Conservation (phyloP, 176 grass and related monocot species). For the Triticum timopheevii region DNA sequence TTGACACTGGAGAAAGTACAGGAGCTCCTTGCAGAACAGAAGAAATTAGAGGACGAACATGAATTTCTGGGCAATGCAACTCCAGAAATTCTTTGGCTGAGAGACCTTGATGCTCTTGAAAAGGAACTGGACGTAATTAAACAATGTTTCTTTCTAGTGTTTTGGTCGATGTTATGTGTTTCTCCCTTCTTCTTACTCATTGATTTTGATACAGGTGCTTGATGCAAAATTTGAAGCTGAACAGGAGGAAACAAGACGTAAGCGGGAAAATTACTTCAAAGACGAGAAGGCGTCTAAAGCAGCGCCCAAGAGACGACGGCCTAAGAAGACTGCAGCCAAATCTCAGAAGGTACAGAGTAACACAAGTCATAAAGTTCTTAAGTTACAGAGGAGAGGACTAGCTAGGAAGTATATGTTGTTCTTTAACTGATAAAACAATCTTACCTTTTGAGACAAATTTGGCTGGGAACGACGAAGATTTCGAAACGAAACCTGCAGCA, state of each 20-base stretch:
- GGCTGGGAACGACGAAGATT: constrained; percentile 43
- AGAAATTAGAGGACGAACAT: constrained; percentile 44
- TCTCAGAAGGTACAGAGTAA: neutral
- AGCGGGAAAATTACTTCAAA: no score
- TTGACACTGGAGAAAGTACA: constrained; percentile 72
- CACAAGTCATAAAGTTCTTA: neutral
- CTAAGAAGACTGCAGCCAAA: constrained; percentile 48
- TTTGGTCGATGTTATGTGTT: neutral
- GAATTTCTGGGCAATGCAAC: constrained; percentile 42
- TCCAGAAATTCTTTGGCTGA: constrained; percentile 60
- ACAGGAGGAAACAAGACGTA: neutral
- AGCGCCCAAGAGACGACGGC: constrained; percentile 26
- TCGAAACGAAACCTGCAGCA: neutral
- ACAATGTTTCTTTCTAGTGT: neutral
- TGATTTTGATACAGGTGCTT: constrained; percentile 34
- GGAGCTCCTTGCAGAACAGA: constrained; percentile 49
- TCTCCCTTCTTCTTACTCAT: neutral
- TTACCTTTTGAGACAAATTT: constrained; percentile 32
- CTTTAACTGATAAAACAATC: neutral
- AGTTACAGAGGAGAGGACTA: neutral
- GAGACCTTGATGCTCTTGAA: constrained; percentile 53
- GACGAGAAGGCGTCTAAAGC: neutral
- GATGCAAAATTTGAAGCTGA: constrained; percentile 33
- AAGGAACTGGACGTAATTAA: constrained; percentile 67
- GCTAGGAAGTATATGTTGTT: neutral